Evolutionary conservation across 2,329 filamentous ascomycete genomes (phyloP), one percentile per base, ranked within the genome.

Genomic region (Calonectria leucothoes): DNA sequence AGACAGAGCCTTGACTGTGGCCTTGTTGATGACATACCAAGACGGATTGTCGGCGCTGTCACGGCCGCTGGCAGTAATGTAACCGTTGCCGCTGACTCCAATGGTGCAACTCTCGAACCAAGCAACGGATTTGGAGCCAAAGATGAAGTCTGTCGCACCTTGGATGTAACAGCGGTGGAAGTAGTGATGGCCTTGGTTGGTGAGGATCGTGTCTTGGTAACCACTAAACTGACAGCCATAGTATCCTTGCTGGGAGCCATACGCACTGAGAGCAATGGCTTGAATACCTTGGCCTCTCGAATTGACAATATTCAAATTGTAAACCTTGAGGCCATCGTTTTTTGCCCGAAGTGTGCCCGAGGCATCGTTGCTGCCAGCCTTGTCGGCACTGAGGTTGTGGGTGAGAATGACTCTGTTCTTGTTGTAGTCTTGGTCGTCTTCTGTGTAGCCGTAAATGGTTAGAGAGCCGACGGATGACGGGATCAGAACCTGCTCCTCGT

Each of bases 361-460:
- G 64, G 82, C 79, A 76, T 93, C 91, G 74, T 93, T 89, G 76
- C 81, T 88, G 55, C 85, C 78, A 4, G 84, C 85, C 70, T 86
- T 81, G 51, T 80, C 77, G 0, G 76, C 75, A 80, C 64, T 86
- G 20, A 79, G 78, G 83, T 83, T 69, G 83, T 83, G 84, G 0
- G 85, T 85, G 72, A 89, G 84, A 75, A 86, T 92, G 39, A 92
- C 92, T 48, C 87, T 83, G 83, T 94, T 94, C 73, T 83, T 82
- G 3, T 83, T 75, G 82, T 93, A 93, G 35, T 84, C 83, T 31
- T 85, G 81, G 3, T 88, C 88, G 76, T 90, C 86, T 35, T 83
- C 82, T 0, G 92, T 93, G 78, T 89, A 89, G 29, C 92, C 92
- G 78, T 90, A 91, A 75, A 92, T 87, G 35, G 87, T 89, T 31